Conservation (phyloP, 768 basidiomycete species). For the Kwoniella dejecticola region DNA sequence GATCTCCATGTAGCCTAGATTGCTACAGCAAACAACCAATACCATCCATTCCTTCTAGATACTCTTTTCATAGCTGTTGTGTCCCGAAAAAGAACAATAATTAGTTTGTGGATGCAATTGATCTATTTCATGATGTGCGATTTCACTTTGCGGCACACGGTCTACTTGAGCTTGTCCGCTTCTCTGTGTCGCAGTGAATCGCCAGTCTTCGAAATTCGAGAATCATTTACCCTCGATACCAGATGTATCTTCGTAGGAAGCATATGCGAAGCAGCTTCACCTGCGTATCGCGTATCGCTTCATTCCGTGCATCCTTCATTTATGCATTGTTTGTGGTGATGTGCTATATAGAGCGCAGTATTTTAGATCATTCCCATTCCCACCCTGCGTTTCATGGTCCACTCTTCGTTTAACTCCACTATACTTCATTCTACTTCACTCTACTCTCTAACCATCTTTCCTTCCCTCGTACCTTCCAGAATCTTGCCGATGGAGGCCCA, state of each 20-base stretch:
- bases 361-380: too few species aligned
- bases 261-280: too few species aligned
- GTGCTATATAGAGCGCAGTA: too few species aligned
- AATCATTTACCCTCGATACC: too few species aligned
- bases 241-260: too few species aligned
- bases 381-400: too few species aligned
- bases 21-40: background rate
- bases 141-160: too few species aligned
- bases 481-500: constrained; percentile 62
- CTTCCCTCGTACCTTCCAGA: constrained; percentile 35
- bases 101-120: constrained; percentile 4
- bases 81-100: background rate
- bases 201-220: too few species aligned
- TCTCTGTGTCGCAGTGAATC: too few species aligned
- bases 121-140: background rate
- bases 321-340: background rate
- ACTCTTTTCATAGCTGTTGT: constrained; percentile 7
- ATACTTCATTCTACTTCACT: background rate
- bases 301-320: background rate
- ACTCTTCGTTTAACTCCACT: too few species aligned
- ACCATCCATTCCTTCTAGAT: background rate
- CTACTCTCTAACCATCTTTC: constrained; percentile 28
- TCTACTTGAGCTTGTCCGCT: too few species aligned
- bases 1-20: background rate
- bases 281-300: too few species aligned